These are phyloP conservation scores for Plantago coronopus DNA, from an alignment of 305 asterid species.

Conservation along the genomic window DNA sequence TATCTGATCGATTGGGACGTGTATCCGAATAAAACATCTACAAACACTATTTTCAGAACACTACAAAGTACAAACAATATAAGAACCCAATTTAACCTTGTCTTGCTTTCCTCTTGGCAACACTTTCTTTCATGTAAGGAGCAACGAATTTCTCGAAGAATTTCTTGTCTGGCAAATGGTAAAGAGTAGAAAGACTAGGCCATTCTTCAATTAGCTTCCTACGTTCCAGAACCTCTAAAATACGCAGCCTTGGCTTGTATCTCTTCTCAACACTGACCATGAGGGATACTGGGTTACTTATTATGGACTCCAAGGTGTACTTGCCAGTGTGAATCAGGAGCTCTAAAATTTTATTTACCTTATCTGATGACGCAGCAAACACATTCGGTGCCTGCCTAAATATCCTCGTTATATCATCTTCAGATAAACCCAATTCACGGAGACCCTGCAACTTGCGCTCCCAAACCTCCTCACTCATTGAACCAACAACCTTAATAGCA, in stretches of 20 bases:
- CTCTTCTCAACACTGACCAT: conserved; percentile 29
- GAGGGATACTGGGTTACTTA: conserved; percentile 15
- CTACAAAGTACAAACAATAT: too few species aligned
- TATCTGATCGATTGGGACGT: too few species aligned
- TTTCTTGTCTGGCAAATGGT: background rate
- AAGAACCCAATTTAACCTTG: background rate
- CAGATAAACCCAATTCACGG: conserved; percentile 6
- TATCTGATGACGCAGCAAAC: conserved; percentile 20
- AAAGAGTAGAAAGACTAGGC: conserved; percentile 17
- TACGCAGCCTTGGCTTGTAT: conserved; percentile 23
- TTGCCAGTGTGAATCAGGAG: conserved; percentile 23
- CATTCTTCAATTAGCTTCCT: conserved; percentile 18
- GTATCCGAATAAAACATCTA: too few species aligned
- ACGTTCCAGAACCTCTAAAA: conserved; percentile 25
- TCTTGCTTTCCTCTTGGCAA: background rate
- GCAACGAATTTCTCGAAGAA: conserved; percentile 21
- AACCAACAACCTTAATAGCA: background rate
- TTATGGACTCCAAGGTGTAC: conserved; percentile 20
- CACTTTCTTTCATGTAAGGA: conserved; percentile 15
- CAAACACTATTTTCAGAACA: too few species aligned
- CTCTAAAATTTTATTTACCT: conserved; percentile 18
- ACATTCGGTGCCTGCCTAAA: conserved; percentile 26
- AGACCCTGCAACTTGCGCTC: conserved; percentile 1
- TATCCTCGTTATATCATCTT: conserved; percentile 12
- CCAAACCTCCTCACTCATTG: background rate